Base-by-base conservation (phyloP, 192 early-diverging fungal species). In the Glomus cerebriforme region DNA sequence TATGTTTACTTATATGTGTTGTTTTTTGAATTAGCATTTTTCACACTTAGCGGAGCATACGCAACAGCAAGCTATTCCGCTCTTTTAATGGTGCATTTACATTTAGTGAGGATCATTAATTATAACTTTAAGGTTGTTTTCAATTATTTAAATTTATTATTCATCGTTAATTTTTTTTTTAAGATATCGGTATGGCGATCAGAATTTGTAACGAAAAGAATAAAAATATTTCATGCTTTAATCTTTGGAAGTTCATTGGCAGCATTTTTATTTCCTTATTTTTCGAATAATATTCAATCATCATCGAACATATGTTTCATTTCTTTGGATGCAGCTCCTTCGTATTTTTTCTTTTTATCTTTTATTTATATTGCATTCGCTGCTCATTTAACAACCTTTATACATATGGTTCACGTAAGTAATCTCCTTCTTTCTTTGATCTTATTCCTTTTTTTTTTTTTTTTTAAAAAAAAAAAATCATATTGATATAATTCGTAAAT, bases 21-120 rank as follows among this genome's bases (percentile, higher is more conserved):
- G n/a, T n/a, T n/a, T n/a, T n/a, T n/a, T n/a, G n/a, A 31, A 13
- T 24, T 34, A 77, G 75, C 75, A 66, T 66, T 77, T 49, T 64
- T 77, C 22, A 22, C 59, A 12, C 60, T 66, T 4, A 29, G 63
- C 6, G 75, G 75, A 9, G 63, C 63, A 0, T 77, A 47, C 8
- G 62, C 75, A 0, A 39, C 66, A 4, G 43, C 62, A n/a, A 49
- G 35, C 22, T 77, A 32, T 13, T 66, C 75, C 1, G 2, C 75
- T 22, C 19, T 77, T 39, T 45, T 77, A 45, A 77, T 77, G 26
- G 24, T 12, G 0, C 75, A 77, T 43, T 24, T 77, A 34, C 75
- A 77, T 66, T 47, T 77, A 22, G 75, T 77, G 26, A 77, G 45
- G 39, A 59, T 19, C 19, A 19, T 73, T 39, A 66, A 47, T 43